Conservation (phyloP, 345 rosid species). For the Draba incana region DNA sequence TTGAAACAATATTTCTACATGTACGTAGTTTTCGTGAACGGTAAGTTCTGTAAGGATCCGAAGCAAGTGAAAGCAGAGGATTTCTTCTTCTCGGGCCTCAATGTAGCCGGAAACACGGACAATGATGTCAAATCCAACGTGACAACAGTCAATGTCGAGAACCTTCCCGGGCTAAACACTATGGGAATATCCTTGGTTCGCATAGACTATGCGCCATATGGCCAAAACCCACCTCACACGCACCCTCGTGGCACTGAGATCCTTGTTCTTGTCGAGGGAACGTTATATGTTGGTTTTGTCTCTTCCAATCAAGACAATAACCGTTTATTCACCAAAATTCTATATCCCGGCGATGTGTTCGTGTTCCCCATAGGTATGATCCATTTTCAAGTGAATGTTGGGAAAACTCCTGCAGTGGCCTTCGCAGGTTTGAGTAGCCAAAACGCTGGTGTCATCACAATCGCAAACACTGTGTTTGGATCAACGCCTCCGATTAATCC, state of each 20-base stretch:
- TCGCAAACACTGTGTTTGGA: constrained; percentile 41
- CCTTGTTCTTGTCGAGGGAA: constrained; percentile 45
- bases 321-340: constrained; percentile 40
- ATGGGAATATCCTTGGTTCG: constrained; percentile 45
- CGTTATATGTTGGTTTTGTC: constrained; percentile 47
- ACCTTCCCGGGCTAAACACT: constrained; percentile 47
- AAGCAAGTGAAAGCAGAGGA: constrained; percentile 32
- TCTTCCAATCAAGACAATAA: constrained; percentile 45
- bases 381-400: constrained; percentile 35
- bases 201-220: constrained; percentile 41
- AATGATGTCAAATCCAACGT: constrained; percentile 38
- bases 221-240: constrained; percentile 52
- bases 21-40: constrained; percentile 43
- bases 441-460: constrained; percentile 38
- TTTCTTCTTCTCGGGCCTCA: constrained; percentile 33
- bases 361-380: constrained; percentile 48
- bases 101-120: constrained; percentile 20
- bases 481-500: constrained; percentile 41
- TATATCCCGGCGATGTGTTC: constrained; percentile 32
- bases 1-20: neutral
- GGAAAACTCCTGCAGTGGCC: constrained; percentile 33
- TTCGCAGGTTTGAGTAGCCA: constrained; percentile 41
- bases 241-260: constrained; percentile 52
- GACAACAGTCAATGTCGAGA: constrained; percentile 35
- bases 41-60: constrained; percentile 37